Evolutionary conservation across 179 eudicot genomes (phyloP).

Genomic region (Beta corolliflora): DNA sequence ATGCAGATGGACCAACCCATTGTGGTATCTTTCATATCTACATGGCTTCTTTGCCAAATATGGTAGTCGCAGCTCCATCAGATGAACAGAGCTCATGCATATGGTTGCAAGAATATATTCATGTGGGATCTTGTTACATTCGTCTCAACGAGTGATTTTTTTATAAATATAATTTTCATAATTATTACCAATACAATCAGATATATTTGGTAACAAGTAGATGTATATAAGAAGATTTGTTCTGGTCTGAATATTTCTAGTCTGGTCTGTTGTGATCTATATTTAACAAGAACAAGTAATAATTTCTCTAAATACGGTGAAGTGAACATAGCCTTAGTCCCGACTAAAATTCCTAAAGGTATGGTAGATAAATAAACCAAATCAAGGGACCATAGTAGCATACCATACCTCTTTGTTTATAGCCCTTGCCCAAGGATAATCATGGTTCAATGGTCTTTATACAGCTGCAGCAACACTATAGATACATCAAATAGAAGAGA

Average conservation of each 20-base stretch:
- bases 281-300: no score
- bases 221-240: no score
- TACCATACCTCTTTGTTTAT: not conserved
- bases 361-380: not conserved
- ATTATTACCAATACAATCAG: no score
- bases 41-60: slow-evolving; percentile 76
- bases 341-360: not conserved
- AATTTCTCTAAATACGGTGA: not conserved
- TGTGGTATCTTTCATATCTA: slow-evolving; percentile 10
- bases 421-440: not conserved
- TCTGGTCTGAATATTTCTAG: no score
- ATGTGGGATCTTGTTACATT: no score
- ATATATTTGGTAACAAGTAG: no score
- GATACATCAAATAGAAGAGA: not conserved
- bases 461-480: not conserved
- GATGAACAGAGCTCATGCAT: slow-evolving; percentile 12
- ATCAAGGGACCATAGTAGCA: not conserved
- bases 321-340: not conserved
- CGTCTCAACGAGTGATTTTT: no score
- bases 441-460: not conserved
- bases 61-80: slow-evolving; percentile 77
- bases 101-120: no score
- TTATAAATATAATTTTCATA: no score
- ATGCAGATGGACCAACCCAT: no score
- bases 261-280: no score